Evolutionary conservation across 2,329 filamentous ascomycete species (phyloP), one percentile per base, ranked within the genome.

Genomic region (Ceratocystiopsis minuta): DNA sequence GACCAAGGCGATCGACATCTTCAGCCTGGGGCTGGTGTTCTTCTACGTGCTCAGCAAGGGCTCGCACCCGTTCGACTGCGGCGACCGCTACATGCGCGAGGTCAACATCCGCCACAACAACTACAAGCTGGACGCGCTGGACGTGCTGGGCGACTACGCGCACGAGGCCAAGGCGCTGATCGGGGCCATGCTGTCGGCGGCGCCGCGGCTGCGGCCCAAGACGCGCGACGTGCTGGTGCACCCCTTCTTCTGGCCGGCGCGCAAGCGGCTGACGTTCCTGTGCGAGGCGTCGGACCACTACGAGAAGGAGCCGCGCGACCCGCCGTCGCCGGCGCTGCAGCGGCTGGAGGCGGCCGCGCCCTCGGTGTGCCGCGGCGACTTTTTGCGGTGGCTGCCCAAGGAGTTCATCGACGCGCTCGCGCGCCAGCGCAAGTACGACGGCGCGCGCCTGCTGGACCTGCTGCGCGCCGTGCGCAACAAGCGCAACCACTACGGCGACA

Each of bases 31-130:
- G 1, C 80, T 94, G 41, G 86, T 98, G n/a, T 98, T 95, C 65
- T 96, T 87, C 63, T 98, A 95, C 57, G 87, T 96, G n/a, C 68
- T 98, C 45, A 95, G 88, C 2, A 82, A 86, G 47, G 90, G 90
- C 15, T 75, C 72, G 2, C 90, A 98, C 57, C 90, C 90, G 0
- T 98, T 92, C 53, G 88, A 95, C 55, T 87, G 86, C 48, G 87
- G 90, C 43, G 86, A 90, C 54, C 78, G 85, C 39, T 96, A 90
- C 65, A 92, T 93, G 75, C 77, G 90, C 41, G 90, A 98, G 60
- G 82, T 92, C 52, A 96, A 98, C 59, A 96, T 98, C 53, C 86
- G 93, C 53, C 92, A 93, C 57, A 83, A 84, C 49, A 78, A 80
- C 44, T 81, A 78, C 56, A 78, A 78, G 52, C 67, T 93, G 31